Evolutionary conservation across 108 stramenopile genomes (phyloP).

Genomic region (Ochromonas danica): DNA sequence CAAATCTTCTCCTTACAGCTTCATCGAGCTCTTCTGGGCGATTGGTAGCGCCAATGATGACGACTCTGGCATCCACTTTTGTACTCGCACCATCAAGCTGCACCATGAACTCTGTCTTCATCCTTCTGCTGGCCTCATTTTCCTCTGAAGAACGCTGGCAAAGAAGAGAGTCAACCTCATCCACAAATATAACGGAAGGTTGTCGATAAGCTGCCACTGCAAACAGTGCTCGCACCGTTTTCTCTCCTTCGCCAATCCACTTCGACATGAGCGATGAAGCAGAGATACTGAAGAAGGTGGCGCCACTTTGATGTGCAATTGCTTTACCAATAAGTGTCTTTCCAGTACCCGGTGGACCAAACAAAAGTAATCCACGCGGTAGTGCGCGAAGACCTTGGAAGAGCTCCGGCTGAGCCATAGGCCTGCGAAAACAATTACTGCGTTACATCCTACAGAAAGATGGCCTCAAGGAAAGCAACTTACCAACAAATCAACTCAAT

Average conservation of each 20-base stretch:
- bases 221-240: constrained; percentile 91
- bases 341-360: constrained; percentile 76
- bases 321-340: constrained; percentile 99
- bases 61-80: constrained; percentile 59
- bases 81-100: constrained; percentile 87
- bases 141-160: constrained; percentile 83
- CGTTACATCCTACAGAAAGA: background rate
- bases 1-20: constrained; percentile 88
- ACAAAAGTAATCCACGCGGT: constrained; percentile 62
- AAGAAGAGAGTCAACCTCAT: constrained; percentile 91
- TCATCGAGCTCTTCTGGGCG: constrained; percentile 97
- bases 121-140: constrained; percentile 79
- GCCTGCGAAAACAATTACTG: constrained; percentile 43
- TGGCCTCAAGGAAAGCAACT: background rate
- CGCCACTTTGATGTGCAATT: constrained; percentile 90
- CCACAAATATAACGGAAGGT: constrained; percentile 89
- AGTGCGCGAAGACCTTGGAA: constrained; percentile 53
- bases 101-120: constrained; percentile 90
- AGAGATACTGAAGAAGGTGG: constrained; percentile 97
- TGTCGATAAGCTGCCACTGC: constrained; percentile 85
- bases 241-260: constrained; percentile 99
- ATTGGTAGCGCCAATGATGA: constrained; percentile 97
- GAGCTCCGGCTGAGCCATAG: constrained; percentile 51
- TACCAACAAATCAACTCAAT: constrained; percentile 42
- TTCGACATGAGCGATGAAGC: constrained; percentile 95